Base-by-base conservation (phyloP, 208 protist species). In the Crithidia thermophila region DNA sequence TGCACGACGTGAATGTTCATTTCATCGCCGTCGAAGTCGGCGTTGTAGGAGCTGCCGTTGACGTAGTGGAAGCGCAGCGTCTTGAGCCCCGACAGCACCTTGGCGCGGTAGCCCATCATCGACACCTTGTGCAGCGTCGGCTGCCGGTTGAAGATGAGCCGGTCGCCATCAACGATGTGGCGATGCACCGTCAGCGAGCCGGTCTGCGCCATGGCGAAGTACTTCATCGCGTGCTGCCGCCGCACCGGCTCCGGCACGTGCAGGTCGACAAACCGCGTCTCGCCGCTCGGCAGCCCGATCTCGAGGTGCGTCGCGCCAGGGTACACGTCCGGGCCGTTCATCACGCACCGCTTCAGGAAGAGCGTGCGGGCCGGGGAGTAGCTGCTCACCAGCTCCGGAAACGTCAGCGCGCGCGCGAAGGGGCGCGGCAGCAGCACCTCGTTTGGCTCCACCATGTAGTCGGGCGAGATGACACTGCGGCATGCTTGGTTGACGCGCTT, bases 1-100 rank as follows among this genome's bases (percentile, higher is more conserved):
- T 99, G 99, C 56, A 98, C 98, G 7, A 99, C 93, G 81, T 99
- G 99, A 30, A 99, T 74, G 91, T 99, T 99, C 96, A 99, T 99
- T 83, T 99, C 99, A 87, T 99, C 99, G 30, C 99, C 99, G 90
- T 99, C 99, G 82, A 99, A 99, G 90, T 99, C 99, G 13, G 99
- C 99, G 82, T 99, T 99, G 89, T 99, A 99, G n/a, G 97, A 98
- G 72, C 98, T 99, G 82, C 99, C 99, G 87, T 99, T 99, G 39
- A 98, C 96, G 86, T 99, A 99, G 85, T 99, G 99, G 75, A 99
- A 98, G 60, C 99, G 94, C 47, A 99, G 83, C 40, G 98, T 99
- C 75, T 94, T 90, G 75, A 98, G 92, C 7, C 85, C 94, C n/a
- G 87, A 90, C 4, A 98, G 84, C 14, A 99, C 95, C 64, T 93